Percentiles rank a stretch among this genome's conserved stretches.
These are phyloP conservation scores for Platanus orientalis DNA, from an alignment of 164 flowering plant species.

Conservation along the genomic window DNA sequence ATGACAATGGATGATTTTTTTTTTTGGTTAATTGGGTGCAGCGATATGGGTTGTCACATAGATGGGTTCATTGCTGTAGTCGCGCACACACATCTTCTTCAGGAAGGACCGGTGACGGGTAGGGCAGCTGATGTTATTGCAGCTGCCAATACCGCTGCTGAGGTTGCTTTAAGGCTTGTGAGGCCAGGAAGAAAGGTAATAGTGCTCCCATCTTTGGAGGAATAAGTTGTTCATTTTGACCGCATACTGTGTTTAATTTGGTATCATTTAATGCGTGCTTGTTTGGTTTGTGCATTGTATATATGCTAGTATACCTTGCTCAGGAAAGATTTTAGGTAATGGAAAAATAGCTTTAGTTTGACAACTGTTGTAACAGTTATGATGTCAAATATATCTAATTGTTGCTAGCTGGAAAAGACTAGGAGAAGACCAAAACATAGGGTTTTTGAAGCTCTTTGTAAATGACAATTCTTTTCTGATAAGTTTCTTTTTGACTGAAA, in stretches of 20 bases:
- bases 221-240: too few species aligned
- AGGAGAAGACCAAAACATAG: too few species aligned
- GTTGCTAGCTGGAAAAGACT: too few species aligned
- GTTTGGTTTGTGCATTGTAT: neutral
- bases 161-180: conserved; percentile 89
- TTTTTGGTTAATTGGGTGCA: conserved; percentile 22
- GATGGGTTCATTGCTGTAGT: conserved; percentile 94
- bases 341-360: neutral
- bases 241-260: too few species aligned
- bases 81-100: conserved; percentile 87
- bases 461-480: too few species aligned
- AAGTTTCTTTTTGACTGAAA: too few species aligned
- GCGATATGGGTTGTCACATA: conserved; percentile 94
- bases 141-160: conserved; percentile 92
- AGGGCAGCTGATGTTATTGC: conserved; percentile 93
- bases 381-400: too few species aligned
- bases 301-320: neutral
- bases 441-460: too few species aligned
- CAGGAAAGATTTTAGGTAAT: neutral
- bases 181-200: conserved; percentile 91
- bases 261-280: too few species aligned
- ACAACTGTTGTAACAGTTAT: too few species aligned
- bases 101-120: conserved; percentile 78
- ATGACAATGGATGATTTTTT: neutral
- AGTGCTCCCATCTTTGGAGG: neutral